Conservation (phyloP, 306 rosid genomes). For the Astragalus glycyphyllos region DNA sequence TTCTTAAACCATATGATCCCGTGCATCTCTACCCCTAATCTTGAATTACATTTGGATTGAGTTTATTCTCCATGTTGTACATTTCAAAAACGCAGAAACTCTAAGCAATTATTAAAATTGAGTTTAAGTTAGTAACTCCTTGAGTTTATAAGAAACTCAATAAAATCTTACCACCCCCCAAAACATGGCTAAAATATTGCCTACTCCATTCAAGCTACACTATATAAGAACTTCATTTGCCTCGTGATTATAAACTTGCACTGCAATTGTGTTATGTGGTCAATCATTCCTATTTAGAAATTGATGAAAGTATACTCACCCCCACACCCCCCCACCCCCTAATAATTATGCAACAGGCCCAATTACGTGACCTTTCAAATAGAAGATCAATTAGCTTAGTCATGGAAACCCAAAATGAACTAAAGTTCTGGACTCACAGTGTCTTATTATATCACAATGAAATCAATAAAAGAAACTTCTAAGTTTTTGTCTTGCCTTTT, state of each 20-base stretch:
- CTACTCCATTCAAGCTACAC: slow-evolving; percentile 12
- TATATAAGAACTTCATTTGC: slow-evolving; percentile 2
- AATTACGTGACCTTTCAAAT: slow-evolving; percentile 20
- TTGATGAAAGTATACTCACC: slow-evolving; percentile 24
- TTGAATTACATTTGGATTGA: too few relatives aligned
- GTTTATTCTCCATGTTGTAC: too few relatives aligned
- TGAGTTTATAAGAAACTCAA: too few relatives aligned
- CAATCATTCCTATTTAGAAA: slow-evolving; percentile 5
- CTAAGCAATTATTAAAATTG: too few relatives aligned
- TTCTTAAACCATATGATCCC: too few relatives aligned
- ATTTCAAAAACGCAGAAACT: too few relatives aligned
- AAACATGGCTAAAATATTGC: slow-evolving; percentile 16
- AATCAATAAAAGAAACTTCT: slow-evolving; percentile 46
- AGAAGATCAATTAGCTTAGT: slow-evolving; percentile 29
- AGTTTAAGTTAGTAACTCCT: too few relatives aligned
- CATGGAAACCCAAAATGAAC: slow-evolving; percentile 37
- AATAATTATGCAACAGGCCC: slow-evolving; percentile 20
- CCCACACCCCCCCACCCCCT: not conserved
- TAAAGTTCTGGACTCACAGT: slow-evolving; percentile 33
- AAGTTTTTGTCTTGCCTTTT: slow-evolving; percentile 67
- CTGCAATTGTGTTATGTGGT: slow-evolving; percentile 20
- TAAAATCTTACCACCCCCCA: not conserved
- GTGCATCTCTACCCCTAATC: too few relatives aligned
- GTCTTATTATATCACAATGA: slow-evolving; percentile 38
- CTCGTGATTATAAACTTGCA: slow-evolving; percentile 14